Evolutionary conservation across 257 asterid genomes (phyloP).

Genomic region (Haberlea rhodopensis): DNA sequence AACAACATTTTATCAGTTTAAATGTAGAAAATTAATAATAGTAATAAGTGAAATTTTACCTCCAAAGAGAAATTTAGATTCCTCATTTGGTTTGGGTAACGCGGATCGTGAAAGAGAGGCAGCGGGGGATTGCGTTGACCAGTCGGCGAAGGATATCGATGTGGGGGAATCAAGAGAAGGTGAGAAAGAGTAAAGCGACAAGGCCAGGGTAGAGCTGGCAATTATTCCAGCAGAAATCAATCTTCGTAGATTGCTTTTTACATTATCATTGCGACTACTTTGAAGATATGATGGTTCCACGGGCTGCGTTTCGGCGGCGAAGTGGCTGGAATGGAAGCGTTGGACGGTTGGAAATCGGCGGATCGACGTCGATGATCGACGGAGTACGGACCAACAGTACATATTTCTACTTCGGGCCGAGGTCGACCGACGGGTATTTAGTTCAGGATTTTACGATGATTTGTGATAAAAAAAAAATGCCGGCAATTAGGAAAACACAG

Average conservation of each 20-base stretch:
- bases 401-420: constrained; percentile 24
- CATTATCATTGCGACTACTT: constrained; percentile 11
- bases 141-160: constrained; percentile 39
- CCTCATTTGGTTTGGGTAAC: constrained; percentile 8
- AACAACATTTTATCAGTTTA: neutral
- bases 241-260: constrained; percentile 30
- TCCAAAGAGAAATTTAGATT: constrained; percentile 51
- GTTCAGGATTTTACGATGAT: too few relatives aligned
- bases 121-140: constrained; percentile 24
- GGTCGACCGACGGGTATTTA: neutral
- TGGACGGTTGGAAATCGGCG: constrained; percentile 25
- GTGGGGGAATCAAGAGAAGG: constrained; percentile 21
- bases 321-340: constrained; percentile 33
- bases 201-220: constrained; percentile 48
- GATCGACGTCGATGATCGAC: constrained; percentile 39
- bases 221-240: constrained; percentile 62
- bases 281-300: constrained; percentile 19
- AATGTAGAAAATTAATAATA: neutral
- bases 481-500: constrained; percentile 7
- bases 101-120: constrained; percentile 24
- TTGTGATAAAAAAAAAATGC: neutral
- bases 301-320: constrained; percentile 32
- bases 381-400: constrained; percentile 55
- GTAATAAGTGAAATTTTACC: constrained; percentile 32
- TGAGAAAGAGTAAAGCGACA: constrained; percentile 38